phyloP scores from a whole-genome alignment of 805 yeast species.

The Ogataea zsoltii region DNA sequence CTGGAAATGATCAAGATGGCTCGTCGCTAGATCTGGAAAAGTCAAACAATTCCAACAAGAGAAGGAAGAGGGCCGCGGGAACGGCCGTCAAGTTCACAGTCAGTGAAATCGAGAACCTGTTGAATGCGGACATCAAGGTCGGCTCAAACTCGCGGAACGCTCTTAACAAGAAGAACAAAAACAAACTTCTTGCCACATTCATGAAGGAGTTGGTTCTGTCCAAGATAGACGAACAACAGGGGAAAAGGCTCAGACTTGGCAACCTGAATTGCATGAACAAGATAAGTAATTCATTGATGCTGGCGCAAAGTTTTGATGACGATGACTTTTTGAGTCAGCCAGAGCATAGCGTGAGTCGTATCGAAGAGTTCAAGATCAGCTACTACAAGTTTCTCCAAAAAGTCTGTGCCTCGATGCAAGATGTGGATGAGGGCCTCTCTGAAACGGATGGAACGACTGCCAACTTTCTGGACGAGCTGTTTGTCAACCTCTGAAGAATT shows the following conservation, averaged over 20 bases:
- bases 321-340: neutral
- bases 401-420: neutral
- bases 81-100: conserved; percentile 23
- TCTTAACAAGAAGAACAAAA: conserved; percentile 25
- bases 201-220: conserved; percentile 26
- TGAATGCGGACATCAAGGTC: conserved; percentile 28
- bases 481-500: conserved; percentile 3
- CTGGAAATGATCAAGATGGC: neutral
- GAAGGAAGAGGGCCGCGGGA: conserved; percentile 18
- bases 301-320: conserved; percentile 12
- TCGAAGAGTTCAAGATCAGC: conserved; percentile 24
- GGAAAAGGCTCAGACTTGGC: conserved; percentile 25
- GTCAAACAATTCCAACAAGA: conserved; percentile 16
- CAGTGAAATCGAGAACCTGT: conserved; percentile 20
- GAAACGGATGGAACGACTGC: neutral
- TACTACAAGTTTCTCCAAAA: conserved; percentile 13
- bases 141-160: conserved; percentile 28
- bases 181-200: conserved; percentile 29
- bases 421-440: neutral
- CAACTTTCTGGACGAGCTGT: conserved; percentile 8
- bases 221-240: conserved; percentile 22
- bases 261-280: conserved; percentile 25
- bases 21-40: neutral
- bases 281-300: conserved; percentile 13
- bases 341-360: neutral